Conservation (phyloP, 768 basidiomycete species). For the Postia placenta region DNA sequence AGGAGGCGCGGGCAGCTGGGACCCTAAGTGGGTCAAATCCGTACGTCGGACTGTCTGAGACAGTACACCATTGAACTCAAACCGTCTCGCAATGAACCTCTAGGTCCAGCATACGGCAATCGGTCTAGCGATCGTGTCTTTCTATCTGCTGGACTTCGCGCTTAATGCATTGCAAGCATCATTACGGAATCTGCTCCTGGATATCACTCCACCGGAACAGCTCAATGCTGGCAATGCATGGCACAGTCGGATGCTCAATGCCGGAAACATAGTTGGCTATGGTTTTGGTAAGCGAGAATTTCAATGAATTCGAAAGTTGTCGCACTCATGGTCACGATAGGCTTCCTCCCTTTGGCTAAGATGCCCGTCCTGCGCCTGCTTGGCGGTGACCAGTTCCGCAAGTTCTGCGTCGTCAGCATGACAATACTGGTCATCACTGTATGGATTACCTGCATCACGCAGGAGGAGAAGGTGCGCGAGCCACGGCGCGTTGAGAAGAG, state of each 20-base stretch:
- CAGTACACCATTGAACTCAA: too few relatives aligned
- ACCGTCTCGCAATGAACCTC: too few relatives aligned
- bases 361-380: conserved; percentile 73
- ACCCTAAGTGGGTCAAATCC: conserved; percentile 59
- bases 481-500: conserved; percentile 32
- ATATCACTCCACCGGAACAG: conserved; percentile 84
- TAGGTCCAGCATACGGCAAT: conserved; percentile 73
- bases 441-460: conserved; percentile 81
- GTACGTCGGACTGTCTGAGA: too few relatives aligned
- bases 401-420: conserved; percentile 87
- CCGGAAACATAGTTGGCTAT: conserved; percentile 95
- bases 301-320: not conserved
- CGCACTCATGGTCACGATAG: conserved; percentile 31
- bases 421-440: conserved; percentile 75
- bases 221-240: conserved; percentile 95
- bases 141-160: conserved; percentile 96
- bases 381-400: conserved; percentile 92
- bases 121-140: conserved; percentile 78
- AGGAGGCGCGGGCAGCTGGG: conserved; percentile 81
- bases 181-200: conserved; percentile 87
- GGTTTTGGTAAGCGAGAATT: conserved; percentile 61
- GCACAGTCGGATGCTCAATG: conserved; percentile 94
- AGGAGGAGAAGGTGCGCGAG: conserved; percentile 71
- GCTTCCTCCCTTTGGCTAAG: conserved; percentile 82
- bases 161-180: conserved; percentile 94